These are phyloP conservation scores for Tulasnella sp. DNA, from an alignment of 768 basidiomycete genomes.

Conservation along the genomic window DNA sequence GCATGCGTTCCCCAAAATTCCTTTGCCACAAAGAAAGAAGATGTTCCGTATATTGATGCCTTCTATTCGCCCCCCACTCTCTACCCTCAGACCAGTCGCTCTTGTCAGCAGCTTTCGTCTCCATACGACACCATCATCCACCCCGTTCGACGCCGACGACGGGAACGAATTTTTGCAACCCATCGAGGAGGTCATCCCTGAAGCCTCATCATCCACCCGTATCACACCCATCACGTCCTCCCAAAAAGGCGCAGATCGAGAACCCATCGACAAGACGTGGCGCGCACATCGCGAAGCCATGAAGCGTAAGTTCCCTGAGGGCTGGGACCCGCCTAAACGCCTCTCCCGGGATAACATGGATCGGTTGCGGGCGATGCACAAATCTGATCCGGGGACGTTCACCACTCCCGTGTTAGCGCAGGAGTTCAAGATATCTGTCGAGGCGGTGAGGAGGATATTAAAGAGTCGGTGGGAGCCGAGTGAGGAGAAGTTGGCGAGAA, in stretches of 20 bases:
- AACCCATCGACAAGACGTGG: neutral
- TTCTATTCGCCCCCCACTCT: no score
- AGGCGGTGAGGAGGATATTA: constrained; percentile 69
- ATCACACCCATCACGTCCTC: neutral
- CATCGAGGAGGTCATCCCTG: constrained; percentile 6
- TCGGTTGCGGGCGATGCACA: constrained; percentile 55
- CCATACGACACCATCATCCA: no score
- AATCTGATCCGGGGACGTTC: constrained; percentile 51
- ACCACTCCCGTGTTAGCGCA: constrained; percentile 58
- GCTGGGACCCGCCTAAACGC: constrained; percentile 69
- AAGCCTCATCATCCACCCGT: neutral
- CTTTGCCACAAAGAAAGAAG: no score
- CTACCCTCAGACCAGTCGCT: no score
- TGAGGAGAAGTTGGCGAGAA: constrained; percentile 29
- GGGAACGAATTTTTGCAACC: constrained; percentile 1
- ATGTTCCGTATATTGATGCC: no score
- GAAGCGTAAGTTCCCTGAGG: constrained; percentile 18
- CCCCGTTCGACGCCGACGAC: neutral
- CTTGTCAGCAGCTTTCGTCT: no score
- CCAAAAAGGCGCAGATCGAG: neutral
- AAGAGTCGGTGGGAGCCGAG: constrained; percentile 62
- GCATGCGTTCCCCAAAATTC: no score
- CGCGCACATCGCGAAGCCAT: constrained; percentile 10
- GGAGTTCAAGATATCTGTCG: constrained; percentile 66
- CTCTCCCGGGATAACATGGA: constrained; percentile 78